Evolutionary conservation across 805 yeast genomes (phyloP), one percentile per base, ranked within the genome.

Genomic region (Ogataea angusta): DNA sequence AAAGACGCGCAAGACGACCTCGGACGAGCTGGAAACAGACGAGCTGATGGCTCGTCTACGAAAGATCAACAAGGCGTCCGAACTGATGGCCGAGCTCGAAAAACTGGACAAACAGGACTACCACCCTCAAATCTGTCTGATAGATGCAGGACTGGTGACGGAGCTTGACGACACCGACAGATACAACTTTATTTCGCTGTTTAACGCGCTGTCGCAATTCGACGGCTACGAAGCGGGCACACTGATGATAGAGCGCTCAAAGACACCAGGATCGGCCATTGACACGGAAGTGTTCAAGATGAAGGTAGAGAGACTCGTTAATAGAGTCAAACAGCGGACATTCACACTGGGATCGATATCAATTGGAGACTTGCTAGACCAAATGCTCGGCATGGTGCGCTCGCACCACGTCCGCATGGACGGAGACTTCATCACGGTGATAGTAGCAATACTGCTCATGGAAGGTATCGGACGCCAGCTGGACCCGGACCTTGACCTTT

Each of bases 391-490:
- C 3, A 89, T 93, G 97, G 98, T 93, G 14, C 70, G 98, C 46
- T 68, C 71, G 9, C 99, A 93, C 62, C 99, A 93, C 62, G 99
- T 93, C 16, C 74, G 96, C 57, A 85, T 93, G 95, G 99, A 93
- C 58, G 95, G 95, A 6, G 99, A 93, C 62, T 93, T 93, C 57
- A 81, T 93, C 30, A 88, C 95, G 22, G 96, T 93, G 17, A 84
- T 93, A n/a, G 88, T 93, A 23, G 96, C 98, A 1, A 89, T 93
- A 17, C 66, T 93, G 40, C 69, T 93, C 40, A 67, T 93, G 42
- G 99, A 93, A 63, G 99, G 99, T 9, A 85, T 93, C 39, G 98
- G 99, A 15, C 73, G 98, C 57, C 95, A 85, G 62, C 70, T 93
- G 40, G 95, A 93, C 62, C 97, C 98, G 2, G 80, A 88, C 30